Evolutionary conservation across 1,284 basidiomycete species (phyloP).

Genomic region (Clitocybe nebularis): DNA sequence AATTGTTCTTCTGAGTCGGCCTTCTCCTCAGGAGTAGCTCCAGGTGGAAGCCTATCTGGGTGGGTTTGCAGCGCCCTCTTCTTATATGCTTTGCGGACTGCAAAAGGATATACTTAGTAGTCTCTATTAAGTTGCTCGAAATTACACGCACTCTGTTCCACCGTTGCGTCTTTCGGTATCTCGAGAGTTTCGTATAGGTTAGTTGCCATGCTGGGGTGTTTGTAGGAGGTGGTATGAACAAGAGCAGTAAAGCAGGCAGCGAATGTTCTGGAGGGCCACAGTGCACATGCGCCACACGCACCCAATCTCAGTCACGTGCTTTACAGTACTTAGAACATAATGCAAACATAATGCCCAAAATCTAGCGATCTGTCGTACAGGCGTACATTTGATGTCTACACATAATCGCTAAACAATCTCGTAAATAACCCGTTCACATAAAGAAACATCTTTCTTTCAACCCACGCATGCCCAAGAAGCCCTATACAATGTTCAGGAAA

Average conservation of each 20-base stretch:
- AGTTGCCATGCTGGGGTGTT: constrained; percentile 40
- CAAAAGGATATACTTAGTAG: constrained; percentile 15
- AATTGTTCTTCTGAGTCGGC: constrained; percentile 41
- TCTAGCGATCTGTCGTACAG: no score
- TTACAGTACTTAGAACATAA: constrained; percentile 2
- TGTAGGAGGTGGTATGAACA: constrained; percentile 4
- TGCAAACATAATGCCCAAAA: no score
- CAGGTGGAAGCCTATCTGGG: constrained; percentile 45
- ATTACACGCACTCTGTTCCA: constrained; percentile 39
- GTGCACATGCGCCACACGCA: constrained; percentile 18
- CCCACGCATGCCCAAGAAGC: constrained; percentile 73
- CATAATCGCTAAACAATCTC: no score
- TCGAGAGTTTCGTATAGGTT: constrained; percentile 56
- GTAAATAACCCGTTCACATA: no score
- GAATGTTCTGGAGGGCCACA: constrained; percentile 23
- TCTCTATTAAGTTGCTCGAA: background rate
- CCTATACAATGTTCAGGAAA: constrained; percentile 37
- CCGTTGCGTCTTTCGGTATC: constrained; percentile 32
- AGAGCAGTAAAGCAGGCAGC: constrained; percentile 4
- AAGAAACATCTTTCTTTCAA: constrained; percentile 79
- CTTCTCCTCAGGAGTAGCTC: constrained; percentile 37
- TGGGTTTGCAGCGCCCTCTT: constrained; percentile 55
- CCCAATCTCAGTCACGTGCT: constrained; percentile 7
- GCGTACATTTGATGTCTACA: no score
- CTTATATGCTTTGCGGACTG: constrained; percentile 64